Base-by-base conservation (phyloP, 768 basidiomycete genomes). In the Naganishia kalamii region DNA sequence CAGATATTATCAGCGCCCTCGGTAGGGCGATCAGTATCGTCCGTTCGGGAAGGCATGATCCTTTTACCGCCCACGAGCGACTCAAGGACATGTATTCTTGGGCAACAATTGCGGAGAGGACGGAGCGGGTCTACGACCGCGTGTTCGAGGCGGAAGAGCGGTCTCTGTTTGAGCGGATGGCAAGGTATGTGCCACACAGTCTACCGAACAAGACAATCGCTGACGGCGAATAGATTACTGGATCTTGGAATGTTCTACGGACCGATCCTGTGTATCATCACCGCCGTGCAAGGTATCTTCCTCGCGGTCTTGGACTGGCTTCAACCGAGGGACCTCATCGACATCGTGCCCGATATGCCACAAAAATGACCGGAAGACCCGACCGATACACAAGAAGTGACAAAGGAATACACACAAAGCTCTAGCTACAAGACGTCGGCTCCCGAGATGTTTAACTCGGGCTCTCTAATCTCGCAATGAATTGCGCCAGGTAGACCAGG, bases 251-350 rank as follows among this genome's bases (percentile, higher is more conserved):
- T 83, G 0, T 86, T 90, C 49, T 89, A 86, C 10, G 96, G 96
- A 0, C 85, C 85, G 1, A 96, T 98, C 47, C 88, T 91, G 71
- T 86, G 88, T 10, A 85, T 87, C 69, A 97, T 98, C 43, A 79
- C 96, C 44, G 81, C 92, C 30, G 89, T 98, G 0, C 88, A 92
- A 71, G 91, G 90, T 73, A 76, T 94, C 8, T 94, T 96, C 78
- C 92, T 90, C 75, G 72, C 86, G 69, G 80, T 90, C 52, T 81
- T 99, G 3, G 91, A 96, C 71, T 89, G 85, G 86, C 86, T 85
- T 81, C 83, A 86, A 74, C 94, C 94, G 0, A 80, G 87, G 49
- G 84, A 87, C 23, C 81, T 86, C 63, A 79, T 96, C 60, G 89
- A 94, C 75, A 85, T 84, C 69, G 92, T 90, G 0, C 62, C 62